Percentiles rank a stretch among this genome's conserved stretches.
Evolutionary conservation across 768 basidiomycete genomes (phyloP).

Genomic region (Boletellus ananas): DNA sequence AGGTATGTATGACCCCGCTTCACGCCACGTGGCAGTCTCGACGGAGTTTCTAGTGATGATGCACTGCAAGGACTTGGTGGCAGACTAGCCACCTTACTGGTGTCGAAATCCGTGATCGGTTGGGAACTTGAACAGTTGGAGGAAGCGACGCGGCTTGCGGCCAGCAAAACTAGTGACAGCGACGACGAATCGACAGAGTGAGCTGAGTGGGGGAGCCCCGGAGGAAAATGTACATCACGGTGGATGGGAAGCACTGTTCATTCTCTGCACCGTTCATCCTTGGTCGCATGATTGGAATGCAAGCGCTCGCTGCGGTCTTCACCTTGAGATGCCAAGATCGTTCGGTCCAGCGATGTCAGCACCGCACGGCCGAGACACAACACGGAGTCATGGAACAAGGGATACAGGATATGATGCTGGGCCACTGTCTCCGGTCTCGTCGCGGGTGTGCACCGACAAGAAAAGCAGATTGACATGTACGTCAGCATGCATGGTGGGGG

Average conservation of each 20-base stretch:
- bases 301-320: too few species aligned
- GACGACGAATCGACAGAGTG: slow-evolving; percentile 57
- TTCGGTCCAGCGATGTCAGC: too few species aligned
- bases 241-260: slow-evolving; percentile 13
- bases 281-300: not conserved
- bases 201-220: slow-evolving; percentile 4
- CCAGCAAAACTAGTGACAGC: slow-evolving; percentile 52
- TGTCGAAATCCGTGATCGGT: slow-evolving; percentile 56
- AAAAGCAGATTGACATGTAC: too few species aligned
- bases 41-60: slow-evolving; percentile 48
- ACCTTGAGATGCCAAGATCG: too few species aligned
- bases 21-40: not conserved
- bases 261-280: slow-evolving; percentile 2
- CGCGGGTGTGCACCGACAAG: too few species aligned
- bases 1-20: slow-evolving; percentile 44
- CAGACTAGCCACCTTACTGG: slow-evolving; percentile 35
- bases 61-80: slow-evolving; percentile 45
- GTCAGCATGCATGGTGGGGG: too few species aligned
- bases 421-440: too few species aligned
- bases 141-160: slow-evolving; percentile 40
- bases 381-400: too few species aligned
- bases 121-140: slow-evolving; percentile 75
- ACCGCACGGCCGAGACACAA: too few species aligned
- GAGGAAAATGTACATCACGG: not conserved
- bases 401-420: too few species aligned